Base-by-base conservation (phyloP, 768 basidiomycete genomes). In the Phaffia australis region DNA sequence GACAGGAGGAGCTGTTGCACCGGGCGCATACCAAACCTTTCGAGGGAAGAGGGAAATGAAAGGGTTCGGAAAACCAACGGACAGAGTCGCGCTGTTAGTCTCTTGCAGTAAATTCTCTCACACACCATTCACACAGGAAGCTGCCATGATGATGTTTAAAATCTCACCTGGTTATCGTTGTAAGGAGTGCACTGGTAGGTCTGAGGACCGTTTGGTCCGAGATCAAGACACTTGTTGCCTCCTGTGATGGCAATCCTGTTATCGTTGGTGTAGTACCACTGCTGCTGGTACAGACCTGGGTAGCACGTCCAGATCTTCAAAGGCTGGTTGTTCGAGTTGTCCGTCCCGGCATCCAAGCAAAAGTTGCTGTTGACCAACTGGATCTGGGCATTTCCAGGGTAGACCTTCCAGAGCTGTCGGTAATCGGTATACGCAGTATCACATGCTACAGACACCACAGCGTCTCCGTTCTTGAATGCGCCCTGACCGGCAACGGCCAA, bases 221-320 rank as follows among this genome's bases (percentile, higher is more conserved):
- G 68, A 64, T 73, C 72, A 30, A 76, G 71, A 64, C 75, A 76
- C 58, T 74, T 72, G 51, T 70, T 69, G 16, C 75, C 75, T 48
- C 73, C 73, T 11, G 73, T 75, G 70, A 75, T 73, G 49, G 75
- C 74, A 51, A 76, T 73, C 14, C 74, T 70, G 35, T 73, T 65
- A 68, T 75, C 75, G 56, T 64, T 71, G 42, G 71, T 72, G 58
- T 66, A 64, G 62, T 60, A 70, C 71, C 69, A 71, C 32, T 50
- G 52, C 52, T 55, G 52, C 19, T 49, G 46, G 27, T 46, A 9
- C 30, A 60, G 67, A 30, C 61, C 50, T 42, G 55, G 57, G 25
- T 57, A 61, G 59, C 56, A 64, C 46, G 19, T 23, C 51, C 52
- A 64, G 25, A 64, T 56, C 29, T 64, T 64, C 16, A 29, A 14